These are phyloP conservation scores for Alternaria conjuncta DNA, from an alignment of 2,329 filamentous ascomycete species.

Conservation along the genomic window DNA sequence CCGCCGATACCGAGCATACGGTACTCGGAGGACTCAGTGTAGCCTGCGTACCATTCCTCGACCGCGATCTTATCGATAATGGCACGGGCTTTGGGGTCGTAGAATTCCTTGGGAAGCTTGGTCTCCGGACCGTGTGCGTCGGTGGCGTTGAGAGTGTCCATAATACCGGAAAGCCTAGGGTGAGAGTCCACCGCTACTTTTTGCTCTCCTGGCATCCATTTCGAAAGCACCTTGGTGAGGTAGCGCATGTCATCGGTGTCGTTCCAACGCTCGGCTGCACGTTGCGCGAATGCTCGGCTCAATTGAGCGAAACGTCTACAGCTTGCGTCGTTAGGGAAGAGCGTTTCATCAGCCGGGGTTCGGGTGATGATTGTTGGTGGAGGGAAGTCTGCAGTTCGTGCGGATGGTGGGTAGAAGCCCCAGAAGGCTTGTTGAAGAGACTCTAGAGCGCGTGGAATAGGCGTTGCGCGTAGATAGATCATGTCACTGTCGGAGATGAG, in stretches of 20 bases:
- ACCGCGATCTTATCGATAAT: constrained; percentile 77
- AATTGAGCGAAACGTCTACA: constrained; percentile 58
- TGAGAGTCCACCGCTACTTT: constrained; percentile 82
- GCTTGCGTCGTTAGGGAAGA: constrained; percentile 58
- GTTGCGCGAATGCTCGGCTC: constrained; percentile 55
- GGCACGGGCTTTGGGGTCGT: constrained; percentile 72
- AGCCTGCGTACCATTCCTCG: constrained; percentile 94
- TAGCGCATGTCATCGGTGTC: constrained; percentile 80
- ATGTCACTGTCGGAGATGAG: constrained; percentile 51
- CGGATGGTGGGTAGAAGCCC: constrained; percentile 55
- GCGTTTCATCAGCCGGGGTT: constrained; percentile 55
- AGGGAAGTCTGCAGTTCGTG: constrained; percentile 51
- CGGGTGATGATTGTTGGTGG: constrained; percentile 55
- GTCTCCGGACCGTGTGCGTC: constrained; percentile 83
- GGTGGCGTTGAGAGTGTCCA: constrained; percentile 93
- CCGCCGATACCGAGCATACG: constrained; percentile 86
- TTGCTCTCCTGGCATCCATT: constrained; percentile 78
- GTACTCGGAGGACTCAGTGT: constrained; percentile 83
- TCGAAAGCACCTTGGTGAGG: constrained; percentile 76
- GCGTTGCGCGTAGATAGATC: constrained; percentile 57
- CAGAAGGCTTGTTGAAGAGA: constrained; percentile 59
- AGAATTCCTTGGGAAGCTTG: constrained; percentile 82
- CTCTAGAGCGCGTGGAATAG: constrained; percentile 58
- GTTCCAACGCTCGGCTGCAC: constrained; percentile 57
- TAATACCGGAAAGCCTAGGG: constrained; percentile 84